Evolutionary conservation across 345 rosid genomes (phyloP).

Genomic region (Erucastrum elatum): DNA sequence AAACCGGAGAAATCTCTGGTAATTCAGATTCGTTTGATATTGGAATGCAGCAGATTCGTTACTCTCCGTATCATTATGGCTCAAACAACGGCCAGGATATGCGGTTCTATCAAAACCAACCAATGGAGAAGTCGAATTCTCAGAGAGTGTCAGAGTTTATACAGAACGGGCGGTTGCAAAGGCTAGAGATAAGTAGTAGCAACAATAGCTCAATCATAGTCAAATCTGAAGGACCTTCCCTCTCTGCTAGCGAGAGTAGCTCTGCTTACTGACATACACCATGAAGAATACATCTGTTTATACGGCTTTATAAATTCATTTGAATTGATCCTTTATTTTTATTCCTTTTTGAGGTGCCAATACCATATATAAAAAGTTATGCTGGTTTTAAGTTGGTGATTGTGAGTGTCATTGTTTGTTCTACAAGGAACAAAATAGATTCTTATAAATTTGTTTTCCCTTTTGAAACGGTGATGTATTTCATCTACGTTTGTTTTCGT

Average conservation of each 20-base stretch:
- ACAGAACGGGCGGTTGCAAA: slow-evolving; percentile 52
- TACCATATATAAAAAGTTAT: background rate
- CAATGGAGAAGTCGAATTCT: slow-evolving; percentile 28
- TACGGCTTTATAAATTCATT: slow-evolving; percentile 5
- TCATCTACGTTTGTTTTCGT: background rate
- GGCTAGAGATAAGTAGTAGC: slow-evolving; percentile 54
- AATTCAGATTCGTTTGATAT: slow-evolving; percentile 24
- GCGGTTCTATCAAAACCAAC: slow-evolving; percentile 39
- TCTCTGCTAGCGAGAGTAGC: slow-evolving; percentile 62
- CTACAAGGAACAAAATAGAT: slow-evolving; percentile 24
- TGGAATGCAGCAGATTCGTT: slow-evolving; percentile 53
- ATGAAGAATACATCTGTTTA: slow-evolving; percentile 12
- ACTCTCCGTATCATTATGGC: slow-evolving; percentile 23
- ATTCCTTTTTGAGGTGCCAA: background rate
- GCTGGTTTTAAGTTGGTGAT: slow-evolving; percentile 1
- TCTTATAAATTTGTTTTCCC: slow-evolving; percentile 1
- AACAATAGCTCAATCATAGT: slow-evolving; percentile 45
- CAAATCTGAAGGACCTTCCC: slow-evolving; percentile 62
- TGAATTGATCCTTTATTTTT: slow-evolving; percentile 3
- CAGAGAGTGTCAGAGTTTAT: slow-evolving; percentile 41
- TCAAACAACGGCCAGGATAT: slow-evolving; percentile 37
- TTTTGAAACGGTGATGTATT: background rate
- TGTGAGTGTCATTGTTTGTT: slow-evolving; percentile 32
- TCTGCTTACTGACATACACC: slow-evolving; percentile 38
- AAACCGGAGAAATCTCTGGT: slow-evolving; percentile 50